phyloP scores from a whole-genome alignment of 2,329 filamentous ascomycete genomes.

The Pseudogymnoascus sp. region DNA sequence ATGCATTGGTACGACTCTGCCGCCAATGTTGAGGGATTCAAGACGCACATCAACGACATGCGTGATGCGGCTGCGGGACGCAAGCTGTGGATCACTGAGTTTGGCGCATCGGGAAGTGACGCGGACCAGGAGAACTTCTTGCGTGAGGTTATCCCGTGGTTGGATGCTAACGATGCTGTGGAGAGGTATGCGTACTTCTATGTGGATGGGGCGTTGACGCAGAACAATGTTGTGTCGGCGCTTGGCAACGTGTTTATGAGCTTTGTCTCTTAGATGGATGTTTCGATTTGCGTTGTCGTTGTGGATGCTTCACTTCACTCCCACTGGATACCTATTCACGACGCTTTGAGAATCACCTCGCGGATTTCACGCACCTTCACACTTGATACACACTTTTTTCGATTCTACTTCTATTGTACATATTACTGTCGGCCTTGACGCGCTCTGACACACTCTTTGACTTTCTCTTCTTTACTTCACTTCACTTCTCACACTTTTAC shows the following conservation, averaged over 20 bases:
- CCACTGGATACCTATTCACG: background rate
- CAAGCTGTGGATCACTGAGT: constrained; percentile 39
- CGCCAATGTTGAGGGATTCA: constrained; percentile 33
- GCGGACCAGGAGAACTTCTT: constrained; percentile 34
- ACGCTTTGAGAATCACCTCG: background rate
- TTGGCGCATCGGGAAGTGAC: constrained; percentile 29
- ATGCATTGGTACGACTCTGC: constrained; percentile 41
- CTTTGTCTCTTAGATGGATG: background rate
- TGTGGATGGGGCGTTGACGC: background rate
- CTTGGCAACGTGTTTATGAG: background rate
- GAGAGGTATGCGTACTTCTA: constrained; percentile 35
- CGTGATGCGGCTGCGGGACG: background rate
- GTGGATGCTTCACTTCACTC: background rate
- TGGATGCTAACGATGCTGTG: constrained; percentile 34
- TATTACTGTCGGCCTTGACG: background rate
- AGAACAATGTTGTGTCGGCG: background rate
- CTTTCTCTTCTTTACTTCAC: background rate
- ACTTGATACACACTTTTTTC: background rate
- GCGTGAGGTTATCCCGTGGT: constrained; percentile 35
- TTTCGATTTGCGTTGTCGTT: background rate
- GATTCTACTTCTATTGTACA: background rate
- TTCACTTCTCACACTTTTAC: background rate
- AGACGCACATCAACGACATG: constrained; percentile 32
- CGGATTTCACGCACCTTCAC: constrained; percentile 5
- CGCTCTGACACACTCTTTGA: background rate